Evolutionary conservation across 805 yeast species (phyloP).

Genomic region (Myxozyma neotropica): DNA sequence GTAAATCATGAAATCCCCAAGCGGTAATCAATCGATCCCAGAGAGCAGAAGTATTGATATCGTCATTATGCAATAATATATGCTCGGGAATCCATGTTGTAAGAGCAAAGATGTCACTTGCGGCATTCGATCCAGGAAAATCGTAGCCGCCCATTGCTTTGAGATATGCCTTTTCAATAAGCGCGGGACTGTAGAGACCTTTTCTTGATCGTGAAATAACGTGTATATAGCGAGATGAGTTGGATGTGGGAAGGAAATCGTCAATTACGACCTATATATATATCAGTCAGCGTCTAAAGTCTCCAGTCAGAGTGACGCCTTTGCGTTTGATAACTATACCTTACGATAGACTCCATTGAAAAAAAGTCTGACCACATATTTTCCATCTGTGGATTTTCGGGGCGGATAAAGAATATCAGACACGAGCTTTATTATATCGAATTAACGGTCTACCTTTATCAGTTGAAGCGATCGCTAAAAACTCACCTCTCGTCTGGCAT

Average conservation of each 20-base stretch:
- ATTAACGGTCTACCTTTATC: too few species aligned
- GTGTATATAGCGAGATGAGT: conserved; percentile 15
- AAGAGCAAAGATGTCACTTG: conserved; percentile 64
- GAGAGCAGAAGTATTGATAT: conserved; percentile 32
- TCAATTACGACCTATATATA: conserved; percentile 47
- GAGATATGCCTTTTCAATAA: conserved; percentile 77
- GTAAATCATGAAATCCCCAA: conserved; percentile 45
- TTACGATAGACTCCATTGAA: conserved; percentile 58
- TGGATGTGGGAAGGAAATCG: conserved; percentile 49
- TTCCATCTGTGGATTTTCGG: conserved; percentile 36
- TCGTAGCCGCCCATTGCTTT: conserved; percentile 62
- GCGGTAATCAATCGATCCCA: conserved; percentile 44
- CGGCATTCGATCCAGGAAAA: conserved; percentile 76
- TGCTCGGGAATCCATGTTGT: conserved; percentile 78
- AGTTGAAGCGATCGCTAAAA: too few species aligned
- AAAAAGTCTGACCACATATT: conserved; percentile 48
- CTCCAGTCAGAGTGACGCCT: too few species aligned
- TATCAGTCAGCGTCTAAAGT: too few species aligned
- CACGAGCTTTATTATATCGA: too few species aligned
- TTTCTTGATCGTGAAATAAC: conserved; percentile 46
- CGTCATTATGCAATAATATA: conserved; percentile 38
- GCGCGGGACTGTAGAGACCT: conserved; percentile 58
- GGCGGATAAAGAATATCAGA: conserved; percentile 36
- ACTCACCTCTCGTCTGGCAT: conserved; percentile 24
- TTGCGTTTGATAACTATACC: conserved; percentile 35